These are phyloP conservation scores for Piper betle DNA, from an alignment of 164 flowering plant species.

Conservation along the genomic window DNA sequence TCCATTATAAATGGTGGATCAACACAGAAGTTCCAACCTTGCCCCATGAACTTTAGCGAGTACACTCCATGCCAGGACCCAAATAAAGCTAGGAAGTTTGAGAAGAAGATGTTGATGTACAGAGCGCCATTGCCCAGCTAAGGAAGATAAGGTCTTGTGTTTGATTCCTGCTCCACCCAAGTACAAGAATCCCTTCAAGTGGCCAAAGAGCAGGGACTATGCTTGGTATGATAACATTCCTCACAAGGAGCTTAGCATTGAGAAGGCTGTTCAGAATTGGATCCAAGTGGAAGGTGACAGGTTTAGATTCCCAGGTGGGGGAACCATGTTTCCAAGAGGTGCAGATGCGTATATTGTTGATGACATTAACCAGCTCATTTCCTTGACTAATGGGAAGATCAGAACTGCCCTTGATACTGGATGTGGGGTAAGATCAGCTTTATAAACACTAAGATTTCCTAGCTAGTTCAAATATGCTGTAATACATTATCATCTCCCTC, in stretches of 20 bases:
- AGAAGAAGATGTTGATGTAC: constrained; percentile 57
- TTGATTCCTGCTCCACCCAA: constrained; percentile 86
- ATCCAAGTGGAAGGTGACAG: constrained; percentile 89
- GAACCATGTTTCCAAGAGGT: constrained; percentile 94
- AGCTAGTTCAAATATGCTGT: no score
- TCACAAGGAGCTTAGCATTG: constrained; percentile 86
- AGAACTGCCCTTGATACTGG: constrained; percentile 96
- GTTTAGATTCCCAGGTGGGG: constrained; percentile 89
- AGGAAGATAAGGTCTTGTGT: constrained; percentile 55
- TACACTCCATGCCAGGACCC: constrained; percentile 87
- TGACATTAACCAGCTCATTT: constrained; percentile 63
- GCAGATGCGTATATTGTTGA: constrained; percentile 96
- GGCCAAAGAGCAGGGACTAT: constrained; percentile 95
- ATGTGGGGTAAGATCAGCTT: constrained; percentile 59
- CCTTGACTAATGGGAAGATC: constrained; percentile 58
- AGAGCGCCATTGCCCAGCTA: constrained; percentile 81
- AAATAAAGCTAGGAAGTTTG: constrained; percentile 48
- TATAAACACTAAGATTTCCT: neutral
- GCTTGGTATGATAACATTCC: constrained; percentile 96
- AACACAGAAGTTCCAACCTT: constrained; percentile 24
- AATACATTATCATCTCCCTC: no score
- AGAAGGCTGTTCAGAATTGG: constrained; percentile 97
- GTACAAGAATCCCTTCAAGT: constrained; percentile 84
- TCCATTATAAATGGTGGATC: constrained; percentile 10
- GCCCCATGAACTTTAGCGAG: constrained; percentile 60